phyloP scores from a whole-genome alignment of 768 basidiomycete genomes.

The Chalciporus chontae region DNA sequence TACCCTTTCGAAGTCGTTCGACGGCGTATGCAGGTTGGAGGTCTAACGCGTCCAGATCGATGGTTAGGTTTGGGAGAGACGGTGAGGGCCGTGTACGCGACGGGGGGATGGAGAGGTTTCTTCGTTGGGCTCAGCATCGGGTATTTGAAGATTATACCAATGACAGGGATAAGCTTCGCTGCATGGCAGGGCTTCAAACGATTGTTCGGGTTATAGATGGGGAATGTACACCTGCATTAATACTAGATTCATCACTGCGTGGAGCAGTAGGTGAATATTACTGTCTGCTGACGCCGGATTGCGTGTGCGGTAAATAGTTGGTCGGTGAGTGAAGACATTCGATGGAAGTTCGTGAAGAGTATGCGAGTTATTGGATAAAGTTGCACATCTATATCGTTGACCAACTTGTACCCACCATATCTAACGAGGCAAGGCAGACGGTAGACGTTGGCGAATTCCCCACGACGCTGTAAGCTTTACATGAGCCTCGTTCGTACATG shows the following conservation, averaged over 20 bases:
- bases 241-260: not conserved
- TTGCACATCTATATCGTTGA: too few species aligned
- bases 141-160: constrained; percentile 91
- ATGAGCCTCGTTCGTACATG: too few species aligned
- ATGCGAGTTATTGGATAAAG: too few species aligned
- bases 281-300: too few species aligned
- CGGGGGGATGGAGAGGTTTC: constrained; percentile 82
- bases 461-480: too few species aligned
- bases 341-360: too few species aligned
- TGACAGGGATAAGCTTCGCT: constrained; percentile 90
- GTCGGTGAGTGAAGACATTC: too few species aligned
- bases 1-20: constrained; percentile 95
- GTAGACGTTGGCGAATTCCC: too few species aligned
- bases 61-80: constrained; percentile 83
- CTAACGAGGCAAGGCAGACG: too few species aligned
- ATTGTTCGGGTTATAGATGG: constrained; percentile 25
- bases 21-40: constrained; percentile 93
- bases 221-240: constrained; percentile 5
- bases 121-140: constrained; percentile 90
- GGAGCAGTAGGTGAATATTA: too few species aligned
- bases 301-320: too few species aligned
- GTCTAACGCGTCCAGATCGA: constrained; percentile 68
- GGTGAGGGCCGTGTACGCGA: constrained; percentile 56
- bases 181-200: constrained; percentile 68
- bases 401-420: too few species aligned